phyloP scores from a whole-genome alignment of 192 early-diverging fungal species.

The Gigaspora rosea region DNA sequence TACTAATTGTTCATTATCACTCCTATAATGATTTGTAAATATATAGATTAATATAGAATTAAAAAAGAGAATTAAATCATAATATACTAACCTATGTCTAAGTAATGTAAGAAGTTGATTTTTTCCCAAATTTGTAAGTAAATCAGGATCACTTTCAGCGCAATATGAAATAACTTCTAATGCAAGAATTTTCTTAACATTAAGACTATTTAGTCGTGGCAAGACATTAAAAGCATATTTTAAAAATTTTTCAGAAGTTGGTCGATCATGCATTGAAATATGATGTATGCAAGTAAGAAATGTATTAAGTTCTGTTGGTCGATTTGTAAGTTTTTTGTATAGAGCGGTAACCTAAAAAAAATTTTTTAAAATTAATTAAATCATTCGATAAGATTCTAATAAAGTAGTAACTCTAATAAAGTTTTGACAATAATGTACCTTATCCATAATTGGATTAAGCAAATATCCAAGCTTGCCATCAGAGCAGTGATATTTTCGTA shows the following conservation, averaged over 20 bases:
- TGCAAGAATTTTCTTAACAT: conserved; percentile 42
- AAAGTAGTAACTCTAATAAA: neutral
- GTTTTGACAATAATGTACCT: neutral
- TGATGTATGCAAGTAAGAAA: conserved; percentile 49
- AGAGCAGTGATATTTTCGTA: conserved; percentile 10
- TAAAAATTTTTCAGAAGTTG: conserved; percentile 40
- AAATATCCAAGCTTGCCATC: neutral
- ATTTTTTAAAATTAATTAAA: neutral
- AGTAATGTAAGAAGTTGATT: conserved; percentile 55
- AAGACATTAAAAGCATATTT: conserved; percentile 53
- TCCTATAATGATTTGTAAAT: neutral
- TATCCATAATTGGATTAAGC: conserved; percentile 5
- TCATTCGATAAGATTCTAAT: neutral
- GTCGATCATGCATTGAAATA: conserved; percentile 44
- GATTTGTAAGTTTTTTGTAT: neutral
- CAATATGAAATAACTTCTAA: conserved; percentile 60
- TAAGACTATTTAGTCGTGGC: conserved; percentile 39
- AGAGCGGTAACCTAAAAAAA: neutral
- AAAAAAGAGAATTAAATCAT: neutral
- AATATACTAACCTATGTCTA: conserved; percentile 43
- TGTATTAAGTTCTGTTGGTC: neutral
- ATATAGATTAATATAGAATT: neutral
- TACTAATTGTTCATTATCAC: conserved; percentile 5
- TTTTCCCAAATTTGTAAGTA: conserved; percentile 57
- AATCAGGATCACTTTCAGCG: conserved; percentile 46